phyloP scores from a whole-genome alignment of 805 yeast species.

The Dipodascus geniculatus region DNA sequence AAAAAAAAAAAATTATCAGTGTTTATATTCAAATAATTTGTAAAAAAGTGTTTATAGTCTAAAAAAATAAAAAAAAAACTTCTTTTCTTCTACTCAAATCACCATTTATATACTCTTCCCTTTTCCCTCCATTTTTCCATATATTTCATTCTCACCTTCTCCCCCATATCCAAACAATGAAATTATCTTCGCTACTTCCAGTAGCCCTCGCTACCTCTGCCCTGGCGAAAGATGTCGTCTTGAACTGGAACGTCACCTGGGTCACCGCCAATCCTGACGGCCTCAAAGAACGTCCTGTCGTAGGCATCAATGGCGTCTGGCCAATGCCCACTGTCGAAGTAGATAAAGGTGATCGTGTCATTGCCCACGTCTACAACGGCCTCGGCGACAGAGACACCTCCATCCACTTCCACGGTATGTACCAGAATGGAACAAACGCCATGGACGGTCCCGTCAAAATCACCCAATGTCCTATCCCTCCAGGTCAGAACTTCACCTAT shows the following conservation, averaged over 20 bases:
- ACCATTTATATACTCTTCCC: neutral
- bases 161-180: neutral
- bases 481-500: slow-evolving; percentile 33
- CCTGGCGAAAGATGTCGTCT: slow-evolving; percentile 19
- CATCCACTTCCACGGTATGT: slow-evolving; percentile 45
- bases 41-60: neutral
- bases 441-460: slow-evolving; percentile 42
- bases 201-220: slow-evolving; percentile 11
- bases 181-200: slow-evolving; percentile 4
- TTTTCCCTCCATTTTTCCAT: neutral
- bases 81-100: neutral
- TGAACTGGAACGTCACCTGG: slow-evolving; percentile 23
- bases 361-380: slow-evolving; percentile 30
- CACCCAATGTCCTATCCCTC: slow-evolving; percentile 39
- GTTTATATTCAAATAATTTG: neutral
- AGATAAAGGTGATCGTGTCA: slow-evolving; percentile 26
- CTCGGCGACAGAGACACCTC: slow-evolving; percentile 29
- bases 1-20: neutral
- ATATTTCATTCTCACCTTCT: neutral
- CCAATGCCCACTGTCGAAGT: slow-evolving; percentile 41
- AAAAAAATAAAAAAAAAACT: neutral
- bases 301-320: slow-evolving; percentile 32
- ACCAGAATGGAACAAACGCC: slow-evolving; percentile 34
- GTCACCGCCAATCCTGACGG: slow-evolving; percentile 22
- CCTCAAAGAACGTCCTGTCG: slow-evolving; percentile 21